These are phyloP conservation scores for Helianthus annuus DNA, from an alignment of 129 eudicot species.

Conservation along the genomic window DNA sequence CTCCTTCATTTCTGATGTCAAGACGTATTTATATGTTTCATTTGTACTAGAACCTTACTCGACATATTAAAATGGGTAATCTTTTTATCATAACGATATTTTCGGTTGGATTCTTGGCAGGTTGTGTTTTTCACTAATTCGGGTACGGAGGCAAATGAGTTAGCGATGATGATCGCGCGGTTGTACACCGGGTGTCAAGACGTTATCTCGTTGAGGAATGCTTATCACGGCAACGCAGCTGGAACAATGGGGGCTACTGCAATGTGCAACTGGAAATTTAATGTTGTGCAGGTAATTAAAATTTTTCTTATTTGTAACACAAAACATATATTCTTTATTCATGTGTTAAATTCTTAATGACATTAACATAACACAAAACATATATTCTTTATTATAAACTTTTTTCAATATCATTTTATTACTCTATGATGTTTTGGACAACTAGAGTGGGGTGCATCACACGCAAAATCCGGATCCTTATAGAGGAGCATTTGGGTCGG, in stretches of 20 bases:
- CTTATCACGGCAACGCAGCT: conserved; percentile 80
- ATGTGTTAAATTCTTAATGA: background rate
- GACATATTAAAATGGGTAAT: too few species aligned
- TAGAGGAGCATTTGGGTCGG: conserved; percentile 74
- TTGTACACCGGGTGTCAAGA: conserved; percentile 70
- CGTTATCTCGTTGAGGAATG: conserved; percentile 69
- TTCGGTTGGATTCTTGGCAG: conserved; percentile 31
- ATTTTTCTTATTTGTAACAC: background rate
- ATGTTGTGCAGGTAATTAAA: conserved; percentile 66
- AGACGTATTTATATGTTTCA: too few species aligned
- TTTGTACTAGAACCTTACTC: too few species aligned
- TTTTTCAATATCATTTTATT: background rate
- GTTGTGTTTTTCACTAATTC: conserved; percentile 82
- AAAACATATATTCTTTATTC: too few species aligned
- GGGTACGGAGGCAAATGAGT: conserved; percentile 81
- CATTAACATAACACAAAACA: background rate
- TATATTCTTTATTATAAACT: too few species aligned
- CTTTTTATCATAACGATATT: too few species aligned
- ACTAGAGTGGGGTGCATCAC: conserved; percentile 77
- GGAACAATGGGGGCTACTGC: conserved; percentile 81
- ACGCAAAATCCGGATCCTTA: conserved; percentile 75
- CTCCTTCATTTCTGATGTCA: too few species aligned
- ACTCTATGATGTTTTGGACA: background rate
- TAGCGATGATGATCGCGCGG: conserved; percentile 70
- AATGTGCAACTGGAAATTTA: conserved; percentile 64